Percentiles rank a stretch among this genome's conserved stretches.
These are phyloP conservation scores for Barbatosphaeria neglecta DNA, from an alignment of 495 filamentous ascomycete species.

Conservation along the genomic window DNA sequence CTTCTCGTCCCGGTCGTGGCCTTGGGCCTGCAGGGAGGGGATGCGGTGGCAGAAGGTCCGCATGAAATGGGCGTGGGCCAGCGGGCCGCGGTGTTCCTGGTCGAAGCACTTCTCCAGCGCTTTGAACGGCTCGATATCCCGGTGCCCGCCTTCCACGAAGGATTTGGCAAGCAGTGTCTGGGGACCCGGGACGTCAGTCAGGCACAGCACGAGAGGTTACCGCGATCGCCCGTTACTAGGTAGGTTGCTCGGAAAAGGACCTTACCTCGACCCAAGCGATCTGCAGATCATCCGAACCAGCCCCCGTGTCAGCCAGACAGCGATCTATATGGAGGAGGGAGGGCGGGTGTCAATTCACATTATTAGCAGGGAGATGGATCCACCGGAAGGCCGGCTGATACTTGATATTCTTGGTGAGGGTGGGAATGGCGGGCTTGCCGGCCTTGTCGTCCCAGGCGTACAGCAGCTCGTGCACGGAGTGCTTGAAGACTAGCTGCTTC, in stretches of 20 bases:
- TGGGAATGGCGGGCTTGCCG: constrained; percentile 40
- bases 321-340: constrained; percentile 7
- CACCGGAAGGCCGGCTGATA: constrained; percentile 50
- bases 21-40: constrained; percentile 27
- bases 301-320: too few species aligned
- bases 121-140: constrained; percentile 58
- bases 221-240: too few species aligned
- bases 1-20: constrained; percentile 28
- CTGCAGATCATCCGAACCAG: constrained; percentile 9
- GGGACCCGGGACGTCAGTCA: constrained; percentile 24
- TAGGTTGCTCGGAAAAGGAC: too few species aligned
- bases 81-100: constrained; percentile 51
- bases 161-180: constrained; percentile 53
- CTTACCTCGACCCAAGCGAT: constrained; percentile 24
- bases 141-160: constrained; percentile 55
- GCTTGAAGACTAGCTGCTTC: constrained; percentile 44
- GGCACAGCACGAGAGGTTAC: too few species aligned
- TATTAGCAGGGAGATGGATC: constrained; percentile 55
- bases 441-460: constrained; percentile 50
- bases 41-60: constrained; percentile 50
- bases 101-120: constrained; percentile 52
- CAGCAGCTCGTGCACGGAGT: constrained; percentile 47
- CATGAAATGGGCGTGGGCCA: constrained; percentile 57
- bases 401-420: constrained; percentile 38
- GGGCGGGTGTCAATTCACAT: constrained; percentile 12